Evolutionary conservation across 2,329 filamentous ascomycete genomes (phyloP).

Genomic region (Bipolaris bicolor): DNA sequence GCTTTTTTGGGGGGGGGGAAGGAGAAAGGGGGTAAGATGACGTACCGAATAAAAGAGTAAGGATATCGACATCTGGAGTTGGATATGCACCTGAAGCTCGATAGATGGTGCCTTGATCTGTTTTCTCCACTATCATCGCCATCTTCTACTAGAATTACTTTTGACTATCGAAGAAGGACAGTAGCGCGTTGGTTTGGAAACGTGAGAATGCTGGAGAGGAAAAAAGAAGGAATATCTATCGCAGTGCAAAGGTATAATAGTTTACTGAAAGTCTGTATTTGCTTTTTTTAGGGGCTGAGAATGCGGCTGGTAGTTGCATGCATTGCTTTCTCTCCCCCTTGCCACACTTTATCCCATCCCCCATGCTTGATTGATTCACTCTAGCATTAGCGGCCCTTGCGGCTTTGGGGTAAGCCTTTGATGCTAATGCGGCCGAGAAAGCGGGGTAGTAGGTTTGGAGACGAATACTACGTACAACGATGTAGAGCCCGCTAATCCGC

Average conservation of each 20-base stretch:
- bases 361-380: neutral
- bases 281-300: no score
- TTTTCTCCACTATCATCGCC: conserved; percentile 45
- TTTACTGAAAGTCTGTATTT: neutral
- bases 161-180: neutral
- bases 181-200: neutral
- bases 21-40: conserved; percentile 2
- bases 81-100: conserved; percentile 40
- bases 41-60: conserved; percentile 52
- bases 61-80: conserved; percentile 48
- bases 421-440: conserved; percentile 32
- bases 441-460: conserved; percentile 25
- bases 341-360: no score
- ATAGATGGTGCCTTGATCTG: conserved; percentile 39
- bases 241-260: neutral
- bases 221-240: neutral
- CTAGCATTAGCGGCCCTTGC: neutral
- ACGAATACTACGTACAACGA: neutral
- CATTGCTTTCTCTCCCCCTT: no score
- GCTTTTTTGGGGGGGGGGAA: neutral
- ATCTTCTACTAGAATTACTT: conserved; percentile 15
- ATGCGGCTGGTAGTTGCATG: no score
- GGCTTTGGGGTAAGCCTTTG: conserved; percentile 21
- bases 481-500: no score
- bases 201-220: no score